Evolutionary conservation across 2,329 filamentous ascomycete species (phyloP), one percentile per base, ranked within the genome.

Genomic region (Exophiala phaeomuriformis): DNA sequence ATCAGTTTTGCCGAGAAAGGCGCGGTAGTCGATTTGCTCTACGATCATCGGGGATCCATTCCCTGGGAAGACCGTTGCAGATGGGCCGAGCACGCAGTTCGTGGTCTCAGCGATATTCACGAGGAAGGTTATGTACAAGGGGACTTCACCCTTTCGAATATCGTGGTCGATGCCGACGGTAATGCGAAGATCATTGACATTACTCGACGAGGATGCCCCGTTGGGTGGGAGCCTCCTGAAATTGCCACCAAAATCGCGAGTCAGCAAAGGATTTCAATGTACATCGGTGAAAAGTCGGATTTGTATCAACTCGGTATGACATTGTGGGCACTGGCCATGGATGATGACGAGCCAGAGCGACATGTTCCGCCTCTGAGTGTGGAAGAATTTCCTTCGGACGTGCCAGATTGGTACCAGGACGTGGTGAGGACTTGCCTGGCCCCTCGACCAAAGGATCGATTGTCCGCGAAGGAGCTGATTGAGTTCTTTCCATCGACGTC

Each of bases 151-250:
- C 77, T 98, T 30, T 95, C 90, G 3, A 98, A 98, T 67, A 95
- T 98, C 60, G 93, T 98, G 57, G 86, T 98, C 64, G 89, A 97
- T 68, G 77, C 79, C 8, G 72, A 86, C 41, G 84, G 90, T 65
- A 80, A 96, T 65, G 93, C 91, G 5, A 91, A 94, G 65, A 97
- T 98, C 61, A 98, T 98, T 66, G 93, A 98, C 69, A 96, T 98
- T 73, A 98, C 98, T 72, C 81, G 93, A 51, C 80, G 93, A 63
- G 93, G 93, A n/a, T 98, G 93, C 64, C 93, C 93, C 0, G 88
- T 97, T 3, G 91, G 91, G 28, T 98, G 93, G 93, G 93, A 98
- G 63, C 90, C 93, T 2, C 93, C 93, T 3, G 93, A 98, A 71
- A 86, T 94, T 52, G 85, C 84, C 10, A 80, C 81, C 4, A 81